phyloP scores from a whole-genome alignment of 208 protist species.

The Sergeia podlipaevii region DNA sequence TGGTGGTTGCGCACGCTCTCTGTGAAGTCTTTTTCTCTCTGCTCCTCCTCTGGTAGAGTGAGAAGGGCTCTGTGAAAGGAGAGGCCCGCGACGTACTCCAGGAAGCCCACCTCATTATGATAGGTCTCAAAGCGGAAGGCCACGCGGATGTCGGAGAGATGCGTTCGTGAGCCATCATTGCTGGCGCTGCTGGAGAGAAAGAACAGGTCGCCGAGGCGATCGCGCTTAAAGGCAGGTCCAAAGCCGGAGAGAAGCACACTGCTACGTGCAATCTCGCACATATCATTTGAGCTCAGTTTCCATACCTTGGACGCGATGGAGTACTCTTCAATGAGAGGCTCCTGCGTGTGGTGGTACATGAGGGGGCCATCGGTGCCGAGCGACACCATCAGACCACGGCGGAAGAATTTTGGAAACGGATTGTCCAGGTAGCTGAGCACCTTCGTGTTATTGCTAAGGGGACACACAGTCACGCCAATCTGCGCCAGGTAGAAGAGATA shows the following conservation, averaged over 20 bases:
- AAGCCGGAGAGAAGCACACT: constrained; percentile 88
- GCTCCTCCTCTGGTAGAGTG: constrained; percentile 62
- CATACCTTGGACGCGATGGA: constrained; percentile 92
- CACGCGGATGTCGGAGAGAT: constrained; percentile 84
- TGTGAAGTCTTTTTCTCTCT: constrained; percentile 3
- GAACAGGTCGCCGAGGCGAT: constrained; percentile 80
- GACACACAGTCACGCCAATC: constrained; percentile 96
- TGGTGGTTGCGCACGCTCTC: constrained; percentile 3
- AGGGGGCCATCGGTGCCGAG: constrained; percentile 95
- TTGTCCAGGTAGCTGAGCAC: constrained; percentile 96
- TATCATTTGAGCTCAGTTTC: constrained; percentile 89
- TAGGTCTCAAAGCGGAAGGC: constrained; percentile 91
- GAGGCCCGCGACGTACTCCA: constrained; percentile 82
- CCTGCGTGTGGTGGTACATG: constrained; percentile 97
- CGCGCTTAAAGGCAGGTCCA: constrained; percentile 70
- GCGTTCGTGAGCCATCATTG: constrained; percentile 77
- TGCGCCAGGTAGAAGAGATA: constrained; percentile 99
- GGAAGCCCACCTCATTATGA: constrained; percentile 81
- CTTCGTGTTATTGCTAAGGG: constrained; percentile 99
- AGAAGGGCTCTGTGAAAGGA: constrained; percentile 69
- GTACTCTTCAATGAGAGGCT: constrained; percentile 92
- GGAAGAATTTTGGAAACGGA: constrained; percentile 95
- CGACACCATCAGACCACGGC: constrained; percentile 94
- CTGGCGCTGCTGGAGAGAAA: constrained; percentile 87
- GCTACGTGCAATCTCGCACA: constrained; percentile 91